These are phyloP conservation scores for Globisporangium yorkense DNA, from an alignment of 352 stramenopile genomes.

Conservation along the genomic window DNA sequence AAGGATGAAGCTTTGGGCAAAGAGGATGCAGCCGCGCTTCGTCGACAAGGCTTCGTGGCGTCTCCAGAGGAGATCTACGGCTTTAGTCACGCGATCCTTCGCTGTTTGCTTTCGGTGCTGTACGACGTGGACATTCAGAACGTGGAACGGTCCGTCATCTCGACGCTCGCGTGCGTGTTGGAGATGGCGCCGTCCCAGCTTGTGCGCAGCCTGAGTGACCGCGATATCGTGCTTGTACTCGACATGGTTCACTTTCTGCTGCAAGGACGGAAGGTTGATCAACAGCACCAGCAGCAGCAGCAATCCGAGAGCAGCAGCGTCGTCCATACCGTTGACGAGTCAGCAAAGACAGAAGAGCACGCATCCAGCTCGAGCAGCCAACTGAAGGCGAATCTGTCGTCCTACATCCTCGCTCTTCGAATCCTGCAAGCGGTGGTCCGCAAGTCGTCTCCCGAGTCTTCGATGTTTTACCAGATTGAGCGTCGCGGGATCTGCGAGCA, in stretches of 20 bases:
- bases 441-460: conserved; percentile 49
- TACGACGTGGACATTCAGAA: conserved; percentile 62
- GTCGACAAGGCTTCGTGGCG: conserved; percentile 17
- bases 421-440: conserved; percentile 66
- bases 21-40: conserved; percentile 11
- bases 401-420: conserved; percentile 65
- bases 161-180: conserved; percentile 57
- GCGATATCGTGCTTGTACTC: conserved; percentile 54
- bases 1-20: not conserved
- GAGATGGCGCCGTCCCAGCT: conserved; percentile 66
- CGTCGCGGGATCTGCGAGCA: conserved; percentile 72
- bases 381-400: conserved; percentile 37
- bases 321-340: not conserved
- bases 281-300: conserved; percentile 1
- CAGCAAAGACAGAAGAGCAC: not conserved
- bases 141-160: conserved; percentile 54
- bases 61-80: conserved; percentile 34
- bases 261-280: conserved; percentile 27
- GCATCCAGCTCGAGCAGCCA: not conserved
- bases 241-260: conserved; percentile 67
- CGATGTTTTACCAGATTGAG: conserved; percentile 79
- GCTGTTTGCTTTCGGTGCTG: conserved; percentile 45
- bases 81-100: conserved; percentile 41
- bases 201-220: conserved; percentile 38
- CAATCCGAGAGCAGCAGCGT: not conserved